Conservation (phyloP, 768 basidiomycete genomes). For the Agaricus sinodeliciosus region DNA sequence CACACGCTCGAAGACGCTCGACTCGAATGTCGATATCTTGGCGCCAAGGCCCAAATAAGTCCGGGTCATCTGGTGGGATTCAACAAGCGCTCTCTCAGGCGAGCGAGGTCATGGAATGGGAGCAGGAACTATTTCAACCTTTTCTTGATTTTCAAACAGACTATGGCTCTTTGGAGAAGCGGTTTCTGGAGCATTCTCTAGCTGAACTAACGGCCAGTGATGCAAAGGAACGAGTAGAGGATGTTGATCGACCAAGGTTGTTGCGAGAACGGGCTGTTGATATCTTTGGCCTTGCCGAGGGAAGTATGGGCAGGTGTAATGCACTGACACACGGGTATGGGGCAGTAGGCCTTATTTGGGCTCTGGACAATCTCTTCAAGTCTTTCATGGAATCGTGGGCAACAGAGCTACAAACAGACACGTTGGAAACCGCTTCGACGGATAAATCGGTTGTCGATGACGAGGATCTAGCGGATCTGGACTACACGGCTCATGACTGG, state of each 20-base stretch:
- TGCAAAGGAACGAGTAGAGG: conserved; percentile 29
- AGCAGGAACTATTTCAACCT: conserved; percentile 87
- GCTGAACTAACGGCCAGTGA: conserved; percentile 39
- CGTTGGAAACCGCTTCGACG: conserved; percentile 21
- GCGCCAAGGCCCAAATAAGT: conserved; percentile 32
- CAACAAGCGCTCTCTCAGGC: conserved; percentile 18
- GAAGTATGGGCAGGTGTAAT: conserved; percentile 67
- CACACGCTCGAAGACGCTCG: conserved; percentile 44
- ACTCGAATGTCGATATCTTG: conserved; percentile 62
- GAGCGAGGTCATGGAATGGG: conserved; percentile 63
- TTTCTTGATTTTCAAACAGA: conserved; percentile 89
- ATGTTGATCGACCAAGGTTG: conserved; percentile 49
- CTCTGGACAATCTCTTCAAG: conserved; percentile 66
- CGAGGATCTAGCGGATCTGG: conserved; percentile 69
- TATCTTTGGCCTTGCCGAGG: conserved; percentile 73
- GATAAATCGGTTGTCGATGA: conserved; percentile 27
- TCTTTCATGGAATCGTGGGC: conserved; percentile 66
- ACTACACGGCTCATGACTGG: conserved; percentile 91
- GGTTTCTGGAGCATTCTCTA: conserved; percentile 55
- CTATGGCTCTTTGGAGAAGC: conserved; percentile 73
- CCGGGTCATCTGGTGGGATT: conserved; percentile 14
- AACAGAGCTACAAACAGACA: conserved; percentile 38
- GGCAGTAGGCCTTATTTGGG: conserved; percentile 60
- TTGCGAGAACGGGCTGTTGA: conserved; percentile 72
- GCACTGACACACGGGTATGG: conserved; percentile 91